Percentiles rank a stretch among this genome's conserved stretches.
phyloP scores from a whole-genome alignment of 371 early-diverging fungal species.

The Apophysomyces variabilis region DNA sequence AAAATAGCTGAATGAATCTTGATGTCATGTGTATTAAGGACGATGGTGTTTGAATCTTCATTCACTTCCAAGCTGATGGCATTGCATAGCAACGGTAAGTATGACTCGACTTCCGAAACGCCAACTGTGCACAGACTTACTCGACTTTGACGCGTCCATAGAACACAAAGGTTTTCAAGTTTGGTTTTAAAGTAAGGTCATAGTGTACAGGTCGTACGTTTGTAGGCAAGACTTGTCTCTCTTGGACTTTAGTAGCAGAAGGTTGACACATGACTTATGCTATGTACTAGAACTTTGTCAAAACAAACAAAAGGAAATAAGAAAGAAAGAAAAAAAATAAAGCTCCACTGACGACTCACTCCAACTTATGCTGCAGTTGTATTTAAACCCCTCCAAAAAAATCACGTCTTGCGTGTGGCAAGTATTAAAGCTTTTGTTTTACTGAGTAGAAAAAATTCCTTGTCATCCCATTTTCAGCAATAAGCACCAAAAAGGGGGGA shows the following conservation, averaged over 20 bases:
- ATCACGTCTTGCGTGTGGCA: no score
- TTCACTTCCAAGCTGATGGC: conserved; percentile 53
- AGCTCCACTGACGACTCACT: not conserved
- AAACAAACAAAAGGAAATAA: not conserved
- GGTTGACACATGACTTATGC: conserved; percentile 23
- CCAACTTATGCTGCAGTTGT: not conserved
- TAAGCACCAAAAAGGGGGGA: conserved; percentile 18
- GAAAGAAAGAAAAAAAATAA: not conserved
- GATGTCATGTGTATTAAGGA: conserved; percentile 66
- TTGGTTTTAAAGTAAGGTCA: conserved; percentile 68
- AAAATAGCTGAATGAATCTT: conserved; percentile 55
- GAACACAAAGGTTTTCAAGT: conserved; percentile 69
- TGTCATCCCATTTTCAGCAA: conserved; percentile 21
- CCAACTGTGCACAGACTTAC: conserved; percentile 31
- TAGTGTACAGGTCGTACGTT: conserved; percentile 78
- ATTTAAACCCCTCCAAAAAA: not conserved
- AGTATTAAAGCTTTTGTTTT: not conserved
- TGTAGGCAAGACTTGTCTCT: conserved; percentile 72
- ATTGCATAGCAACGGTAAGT: not conserved
- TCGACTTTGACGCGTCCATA: conserved; percentile 67
- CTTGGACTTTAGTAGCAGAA: conserved; percentile 23
- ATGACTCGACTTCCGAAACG: no score
- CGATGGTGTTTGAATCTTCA: conserved; percentile 65
- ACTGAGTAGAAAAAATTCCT: conserved; percentile 4
- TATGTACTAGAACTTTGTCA: not conserved